Percentiles rank a stretch among this genome's conserved stretches.
Conservation (phyloP, 768 basidiomycete species). For the Naematelia aurantialba region DNA sequence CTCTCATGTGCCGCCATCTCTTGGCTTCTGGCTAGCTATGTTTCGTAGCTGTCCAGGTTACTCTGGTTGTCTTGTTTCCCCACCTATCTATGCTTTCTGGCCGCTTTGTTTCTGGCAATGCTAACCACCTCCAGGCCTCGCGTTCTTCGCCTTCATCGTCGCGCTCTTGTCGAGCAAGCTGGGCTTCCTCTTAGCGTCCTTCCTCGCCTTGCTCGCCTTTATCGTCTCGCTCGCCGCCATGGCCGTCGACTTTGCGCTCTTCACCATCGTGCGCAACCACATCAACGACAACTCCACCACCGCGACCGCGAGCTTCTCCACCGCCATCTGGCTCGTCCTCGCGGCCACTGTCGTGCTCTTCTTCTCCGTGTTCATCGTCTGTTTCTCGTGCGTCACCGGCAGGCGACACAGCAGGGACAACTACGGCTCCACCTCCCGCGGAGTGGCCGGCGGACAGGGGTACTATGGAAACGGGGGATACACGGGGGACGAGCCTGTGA, state of each 20-base stretch:
- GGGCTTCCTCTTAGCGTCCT: constrained; percentile 46
- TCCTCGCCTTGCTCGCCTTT: constrained; percentile 44
- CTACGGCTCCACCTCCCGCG: neutral
- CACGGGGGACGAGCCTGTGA: neutral
- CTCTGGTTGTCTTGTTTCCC: no score
- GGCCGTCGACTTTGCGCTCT: constrained; percentile 45
- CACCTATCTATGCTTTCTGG: no score
- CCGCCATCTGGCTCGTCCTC: constrained; percentile 84
- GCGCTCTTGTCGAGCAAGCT: constrained; percentile 41
- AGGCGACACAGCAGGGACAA: constrained; percentile 14
- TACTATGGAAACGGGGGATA: neutral
- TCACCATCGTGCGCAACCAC: constrained; percentile 29
- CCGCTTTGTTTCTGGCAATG: no score
- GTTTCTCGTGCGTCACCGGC: constrained; percentile 50
- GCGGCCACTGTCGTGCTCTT: constrained; percentile 80
- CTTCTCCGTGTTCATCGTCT: constrained; percentile 84
- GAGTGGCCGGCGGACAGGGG: no score
- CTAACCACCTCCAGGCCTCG: constrained; percentile 29
- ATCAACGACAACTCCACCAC: constrained; percentile 28
- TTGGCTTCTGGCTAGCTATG: neutral
- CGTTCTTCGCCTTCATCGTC: constrained; percentile 49
- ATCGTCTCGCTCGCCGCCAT: constrained; percentile 46
- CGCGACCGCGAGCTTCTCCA: constrained; percentile 19
- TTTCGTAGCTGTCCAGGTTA: no score
- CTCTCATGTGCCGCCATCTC: neutral